A percentile compares a stretch with the other conserved stretches of the same genome.
Conservation (phyloP, 495 filamentous ascomycete genomes). For the Aspergillus cristatus region DNA sequence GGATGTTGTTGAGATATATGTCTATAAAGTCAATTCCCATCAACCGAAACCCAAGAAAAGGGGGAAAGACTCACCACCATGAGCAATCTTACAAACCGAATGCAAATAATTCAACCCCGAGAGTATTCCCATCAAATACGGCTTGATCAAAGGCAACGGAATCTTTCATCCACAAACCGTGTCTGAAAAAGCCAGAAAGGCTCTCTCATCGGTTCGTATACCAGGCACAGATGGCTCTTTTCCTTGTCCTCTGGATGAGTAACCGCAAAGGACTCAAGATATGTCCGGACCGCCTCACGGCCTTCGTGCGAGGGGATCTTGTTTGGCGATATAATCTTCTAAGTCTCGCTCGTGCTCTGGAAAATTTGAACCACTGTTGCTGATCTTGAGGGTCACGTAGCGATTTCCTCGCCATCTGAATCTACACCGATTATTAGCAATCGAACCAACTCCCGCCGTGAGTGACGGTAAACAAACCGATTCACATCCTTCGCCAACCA, state of each 20-base stretch:
- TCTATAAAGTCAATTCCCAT: no score
- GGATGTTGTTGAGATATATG: no score
- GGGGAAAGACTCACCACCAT: no score
- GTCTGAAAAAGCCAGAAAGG: constrained; percentile 14
- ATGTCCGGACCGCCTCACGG: constrained; percentile 4
- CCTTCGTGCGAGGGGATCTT: no score
- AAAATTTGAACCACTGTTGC: constrained; percentile 1
- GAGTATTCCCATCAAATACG: constrained; percentile 8
- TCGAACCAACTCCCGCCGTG: no score
- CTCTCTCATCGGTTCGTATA: constrained; percentile 23
- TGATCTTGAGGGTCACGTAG: constrained; percentile 25
- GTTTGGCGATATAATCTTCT: constrained; percentile 9
- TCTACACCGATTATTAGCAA: no score
- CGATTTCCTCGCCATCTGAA: constrained; percentile 13
- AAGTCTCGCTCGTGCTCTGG: constrained; percentile 18
- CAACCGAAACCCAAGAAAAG: no score
- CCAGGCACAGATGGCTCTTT: constrained; percentile 22
- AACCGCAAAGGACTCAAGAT: constrained; percentile 12
- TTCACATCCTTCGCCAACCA: no score
- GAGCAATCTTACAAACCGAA: no score
- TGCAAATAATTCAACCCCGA: no score
- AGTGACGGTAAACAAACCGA: no score
- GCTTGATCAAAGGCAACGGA: constrained; percentile 16
- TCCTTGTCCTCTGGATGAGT: constrained; percentile 3
- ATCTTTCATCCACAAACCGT: constrained; percentile 7